These are phyloP conservation scores for Ceratobasidium sp. DNA, from an alignment of 1,284 basidiomycete species.

Conservation along the genomic window DNA sequence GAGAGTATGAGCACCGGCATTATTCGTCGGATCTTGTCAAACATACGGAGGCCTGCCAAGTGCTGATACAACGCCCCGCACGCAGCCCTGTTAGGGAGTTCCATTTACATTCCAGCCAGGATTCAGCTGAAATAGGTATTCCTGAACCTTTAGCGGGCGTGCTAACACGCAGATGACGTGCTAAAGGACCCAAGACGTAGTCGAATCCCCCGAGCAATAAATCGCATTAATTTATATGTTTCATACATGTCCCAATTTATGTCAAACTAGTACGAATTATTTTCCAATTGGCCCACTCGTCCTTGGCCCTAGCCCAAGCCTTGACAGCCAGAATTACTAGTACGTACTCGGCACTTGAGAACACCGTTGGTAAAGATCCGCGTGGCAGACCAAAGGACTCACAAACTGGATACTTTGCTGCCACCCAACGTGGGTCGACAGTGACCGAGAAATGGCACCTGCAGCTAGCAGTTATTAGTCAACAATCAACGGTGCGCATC, in stretches of 20 bases:
- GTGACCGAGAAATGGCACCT: background rate
- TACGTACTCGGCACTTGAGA: background rate
- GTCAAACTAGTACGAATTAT: background rate
- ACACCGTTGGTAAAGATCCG: constrained; percentile 2
- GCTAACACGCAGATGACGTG: constrained; percentile 1
- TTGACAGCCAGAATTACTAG: background rate
- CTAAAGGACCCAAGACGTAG: background rate
- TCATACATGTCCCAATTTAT: constrained; percentile 13
- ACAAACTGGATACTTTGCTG: constrained; percentile 7
- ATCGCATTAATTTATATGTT: background rate
- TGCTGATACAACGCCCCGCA: background rate
- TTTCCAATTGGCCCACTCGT: background rate
- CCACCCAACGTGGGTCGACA: background rate
- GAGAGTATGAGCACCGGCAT: background rate
- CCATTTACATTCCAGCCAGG: constrained; percentile 3
- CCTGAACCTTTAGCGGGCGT: background rate
- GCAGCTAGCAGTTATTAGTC: background rate
- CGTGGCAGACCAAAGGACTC: background rate
- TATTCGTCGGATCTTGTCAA: background rate
- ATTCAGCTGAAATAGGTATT: background rate
- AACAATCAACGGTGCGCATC: background rate
- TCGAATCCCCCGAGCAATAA: background rate
- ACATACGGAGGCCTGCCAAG: background rate
- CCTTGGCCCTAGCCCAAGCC: background rate
- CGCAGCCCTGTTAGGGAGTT: background rate